These are phyloP conservation scores for Orobanche coerulescens DNA, from an alignment of 257 asterid species.

Conservation along the genomic window DNA sequence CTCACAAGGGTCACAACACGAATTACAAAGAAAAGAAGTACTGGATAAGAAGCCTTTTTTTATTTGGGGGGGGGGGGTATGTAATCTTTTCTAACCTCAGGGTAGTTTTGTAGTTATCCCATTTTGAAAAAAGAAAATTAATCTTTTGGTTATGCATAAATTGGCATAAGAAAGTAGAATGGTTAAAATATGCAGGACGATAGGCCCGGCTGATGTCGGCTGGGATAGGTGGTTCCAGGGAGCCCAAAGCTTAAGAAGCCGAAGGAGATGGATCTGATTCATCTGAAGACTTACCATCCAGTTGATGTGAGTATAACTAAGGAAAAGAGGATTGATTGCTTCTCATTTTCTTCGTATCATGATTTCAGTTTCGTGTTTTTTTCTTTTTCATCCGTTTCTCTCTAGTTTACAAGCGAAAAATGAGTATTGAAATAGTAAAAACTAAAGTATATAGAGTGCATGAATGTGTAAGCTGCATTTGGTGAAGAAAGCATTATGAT, in stretches of 20 bases:
- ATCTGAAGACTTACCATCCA: slow-evolving; percentile 25
- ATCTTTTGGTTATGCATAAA: not conserved
- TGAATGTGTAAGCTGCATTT: not conserved
- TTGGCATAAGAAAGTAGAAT: not conserved
- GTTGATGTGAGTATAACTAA: not conserved
- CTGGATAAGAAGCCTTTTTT: not conserved
- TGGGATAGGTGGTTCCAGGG: slow-evolving; percentile 98
- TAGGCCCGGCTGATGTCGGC: slow-evolving; percentile 52
- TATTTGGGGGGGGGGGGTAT: not conserved
- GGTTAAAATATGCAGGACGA: slow-evolving; percentile 42
- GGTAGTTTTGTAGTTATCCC: not conserved
- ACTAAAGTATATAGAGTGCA: not conserved
- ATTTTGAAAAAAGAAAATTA: not conserved
- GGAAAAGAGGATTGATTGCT: not conserved
- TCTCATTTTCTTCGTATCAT: not conserved
- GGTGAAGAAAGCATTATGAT: too few species aligned
- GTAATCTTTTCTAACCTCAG: not conserved
- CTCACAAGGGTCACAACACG: too few species aligned
- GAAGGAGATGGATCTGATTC: slow-evolving; percentile 78
- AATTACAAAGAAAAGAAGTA: not conserved
- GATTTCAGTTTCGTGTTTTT: not conserved
- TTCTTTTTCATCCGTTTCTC: not conserved
- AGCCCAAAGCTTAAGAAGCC: slow-evolving; percentile 56
- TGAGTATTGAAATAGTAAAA: not conserved
- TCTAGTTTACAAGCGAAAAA: not conserved